Evolutionary conservation across 139 green algal species (phyloP).

Genomic region (Coelastrella sp.): DNA sequence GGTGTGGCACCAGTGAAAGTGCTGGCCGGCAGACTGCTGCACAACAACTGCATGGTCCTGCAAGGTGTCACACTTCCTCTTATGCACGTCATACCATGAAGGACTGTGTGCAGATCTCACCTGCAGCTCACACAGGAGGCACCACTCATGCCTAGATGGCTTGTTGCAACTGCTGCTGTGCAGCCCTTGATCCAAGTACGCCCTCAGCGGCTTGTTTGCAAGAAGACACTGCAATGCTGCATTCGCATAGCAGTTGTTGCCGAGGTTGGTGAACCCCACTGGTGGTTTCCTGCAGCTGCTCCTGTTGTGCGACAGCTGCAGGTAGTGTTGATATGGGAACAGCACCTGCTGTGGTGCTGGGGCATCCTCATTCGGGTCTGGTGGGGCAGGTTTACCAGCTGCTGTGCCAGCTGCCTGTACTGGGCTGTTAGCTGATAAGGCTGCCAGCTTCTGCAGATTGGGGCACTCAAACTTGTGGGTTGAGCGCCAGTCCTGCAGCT

Average conservation of each 20-base stretch:
- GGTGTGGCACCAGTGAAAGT: not conserved
- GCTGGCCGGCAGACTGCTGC: not conserved
- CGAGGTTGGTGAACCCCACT: constrained; percentile 12
- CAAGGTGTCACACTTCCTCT: not conserved
- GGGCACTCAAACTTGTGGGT: constrained; percentile 49
- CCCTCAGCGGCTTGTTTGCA: constrained; percentile 61
- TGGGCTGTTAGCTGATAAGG: not conserved
- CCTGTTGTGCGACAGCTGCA: constrained; percentile 25
- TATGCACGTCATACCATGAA: not conserved
- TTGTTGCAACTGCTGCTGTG: constrained; percentile 51
- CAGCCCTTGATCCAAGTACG: constrained; percentile 49
- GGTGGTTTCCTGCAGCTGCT: constrained; percentile 9
- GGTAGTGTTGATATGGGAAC: constrained; percentile 38
- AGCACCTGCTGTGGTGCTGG: constrained; percentile 40
- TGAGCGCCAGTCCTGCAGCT: constrained; percentile 45
- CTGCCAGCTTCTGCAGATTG: constrained; percentile 25
- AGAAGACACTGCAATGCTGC: constrained; percentile 72
- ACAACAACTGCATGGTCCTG: not conserved
- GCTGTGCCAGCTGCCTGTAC: not conserved
- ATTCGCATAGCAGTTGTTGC: constrained; percentile 51
- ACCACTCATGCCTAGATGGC: constrained; percentile 37
- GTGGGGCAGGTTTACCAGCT: not conserved
- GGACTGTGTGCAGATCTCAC: not conserved
- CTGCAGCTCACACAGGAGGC: constrained; percentile 54
- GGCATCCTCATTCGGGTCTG: constrained; percentile 39